A percentile compares a stretch with the other conserved stretches of the same genome.
These are phyloP conservation scores for Quercus rubra DNA, from an alignment of 306 rosid species.

Conservation along the genomic window DNA sequence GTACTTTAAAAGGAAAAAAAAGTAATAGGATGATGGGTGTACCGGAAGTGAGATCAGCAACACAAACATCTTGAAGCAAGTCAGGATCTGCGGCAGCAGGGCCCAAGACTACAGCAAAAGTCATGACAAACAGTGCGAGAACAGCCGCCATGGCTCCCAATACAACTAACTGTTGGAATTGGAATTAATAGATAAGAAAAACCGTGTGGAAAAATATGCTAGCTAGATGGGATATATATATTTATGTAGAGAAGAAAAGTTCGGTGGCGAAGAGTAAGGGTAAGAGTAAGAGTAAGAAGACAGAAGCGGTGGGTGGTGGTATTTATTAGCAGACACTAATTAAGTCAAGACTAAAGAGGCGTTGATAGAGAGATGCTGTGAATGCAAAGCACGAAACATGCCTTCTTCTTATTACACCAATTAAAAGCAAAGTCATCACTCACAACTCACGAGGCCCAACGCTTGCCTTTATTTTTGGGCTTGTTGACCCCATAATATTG, in stretches of 20 bases:
- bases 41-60: conserved; percentile 77
- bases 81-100: conserved; percentile 66
- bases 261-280: not conserved
- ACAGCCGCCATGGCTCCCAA: conserved; percentile 30
- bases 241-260: not conserved
- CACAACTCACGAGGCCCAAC: not conserved
- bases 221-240: not conserved
- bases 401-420: not conserved
- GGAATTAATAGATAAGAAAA: not conserved
- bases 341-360: not conserved
- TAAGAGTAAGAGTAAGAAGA: not conserved
- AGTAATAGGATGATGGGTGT: not conserved
- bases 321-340: not conserved
- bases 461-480: not conserved
- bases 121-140: conserved; percentile 18
- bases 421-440: conserved; percentile 21
- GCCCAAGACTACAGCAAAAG: conserved; percentile 39
- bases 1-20: not conserved
- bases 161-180: not conserved
- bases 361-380: conserved; percentile 4
- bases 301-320: not conserved
- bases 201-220: not conserved
- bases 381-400: conserved; percentile 34
- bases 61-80: conserved; percentile 84
- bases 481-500: not conserved